phyloP scores from a whole-genome alignment of 805 yeast genomes.

The Myxozyma monticola region DNA sequence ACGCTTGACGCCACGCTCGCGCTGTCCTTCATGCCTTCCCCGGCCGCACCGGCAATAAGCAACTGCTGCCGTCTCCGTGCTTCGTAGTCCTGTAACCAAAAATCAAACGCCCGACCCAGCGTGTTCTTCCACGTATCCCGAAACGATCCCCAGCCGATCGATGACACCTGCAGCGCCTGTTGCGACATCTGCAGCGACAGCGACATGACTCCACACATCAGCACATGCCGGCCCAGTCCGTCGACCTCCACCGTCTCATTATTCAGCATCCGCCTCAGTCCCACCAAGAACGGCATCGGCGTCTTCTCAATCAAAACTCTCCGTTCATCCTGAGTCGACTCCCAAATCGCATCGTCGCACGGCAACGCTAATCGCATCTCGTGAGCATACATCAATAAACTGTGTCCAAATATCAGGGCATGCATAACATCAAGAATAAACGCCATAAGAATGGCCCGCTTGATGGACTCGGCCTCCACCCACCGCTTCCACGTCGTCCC shows the following conservation, averaged over 20 bases:
- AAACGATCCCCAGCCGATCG: slow-evolving; percentile 45
- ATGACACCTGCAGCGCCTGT: slow-evolving; percentile 58
- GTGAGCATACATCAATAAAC: slow-evolving; percentile 55
- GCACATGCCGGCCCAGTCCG: slow-evolving; percentile 63
- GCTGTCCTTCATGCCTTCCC: neutral
- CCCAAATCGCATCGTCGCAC: slow-evolving; percentile 64
- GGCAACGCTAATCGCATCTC: slow-evolving; percentile 64
- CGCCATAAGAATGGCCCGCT: slow-evolving; percentile 76
- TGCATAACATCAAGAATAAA: slow-evolving; percentile 79
- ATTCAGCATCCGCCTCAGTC: slow-evolving; percentile 57
- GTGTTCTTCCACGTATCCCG: slow-evolving; percentile 67
- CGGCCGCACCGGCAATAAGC: neutral
- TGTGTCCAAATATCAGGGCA: slow-evolving; percentile 76
- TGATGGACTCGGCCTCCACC: slow-evolving; percentile 78
- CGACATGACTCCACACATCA: slow-evolving; percentile 65
- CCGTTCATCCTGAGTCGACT: slow-evolving; percentile 33
- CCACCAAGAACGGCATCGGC: slow-evolving; percentile 50
- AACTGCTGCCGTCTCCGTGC: neutral
- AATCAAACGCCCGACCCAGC: slow-evolving; percentile 66
- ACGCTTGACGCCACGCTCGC: slow-evolving; percentile 1
- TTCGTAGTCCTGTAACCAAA: slow-evolving; percentile 50
- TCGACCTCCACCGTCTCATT: slow-evolving; percentile 49
- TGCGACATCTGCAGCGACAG: slow-evolving; percentile 73
- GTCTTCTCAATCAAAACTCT: slow-evolving; percentile 16
- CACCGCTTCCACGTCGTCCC: slow-evolving; percentile 56